A percentile compares a stretch with the other conserved stretches of the same genome.
These are phyloP conservation scores for Bromus sterilis DNA, from an alignment of 176 grass and related monocot species.

Conservation along the genomic window DNA sequence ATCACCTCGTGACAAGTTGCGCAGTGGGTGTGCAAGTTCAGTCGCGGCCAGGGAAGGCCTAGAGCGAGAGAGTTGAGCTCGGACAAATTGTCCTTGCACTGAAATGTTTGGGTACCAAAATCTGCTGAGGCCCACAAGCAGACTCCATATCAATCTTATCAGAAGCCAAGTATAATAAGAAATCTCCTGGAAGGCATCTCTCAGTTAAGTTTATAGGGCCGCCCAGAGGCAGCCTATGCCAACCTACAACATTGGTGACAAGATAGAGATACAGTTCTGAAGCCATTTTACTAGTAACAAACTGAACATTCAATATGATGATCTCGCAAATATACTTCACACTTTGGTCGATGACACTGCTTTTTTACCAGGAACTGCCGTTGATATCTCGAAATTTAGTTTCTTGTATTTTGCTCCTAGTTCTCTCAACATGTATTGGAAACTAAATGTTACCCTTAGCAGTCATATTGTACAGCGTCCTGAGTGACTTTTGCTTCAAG, in stretches of 20 bases:
- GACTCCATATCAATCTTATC: slow-evolving; percentile 43
- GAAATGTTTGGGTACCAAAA: slow-evolving; percentile 57
- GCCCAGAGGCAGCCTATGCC: slow-evolving; percentile 40
- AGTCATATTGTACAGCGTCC: background rate
- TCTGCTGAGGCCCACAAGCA: slow-evolving; percentile 33
- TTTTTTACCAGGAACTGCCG: slow-evolving; percentile 58
- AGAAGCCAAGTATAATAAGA: slow-evolving; percentile 32
- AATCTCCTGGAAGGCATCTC: slow-evolving; percentile 29
- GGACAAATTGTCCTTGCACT: too few relatives aligned
- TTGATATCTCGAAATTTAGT: slow-evolving; percentile 77
- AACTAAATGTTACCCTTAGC: slow-evolving; percentile 7
- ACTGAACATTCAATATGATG: slow-evolving; percentile 85
- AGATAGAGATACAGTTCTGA: slow-evolving; percentile 77
- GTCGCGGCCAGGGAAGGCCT: too few relatives aligned
- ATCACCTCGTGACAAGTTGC: too few relatives aligned
- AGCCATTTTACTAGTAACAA: slow-evolving; percentile 61
- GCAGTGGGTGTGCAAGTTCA: too few relatives aligned
- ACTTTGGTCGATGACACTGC: slow-evolving; percentile 27
- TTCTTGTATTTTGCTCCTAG: slow-evolving; percentile 29
- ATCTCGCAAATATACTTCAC: too few relatives aligned
- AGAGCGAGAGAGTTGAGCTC: too few relatives aligned
- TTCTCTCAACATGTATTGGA: background rate
- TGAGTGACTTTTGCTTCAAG: slow-evolving; percentile 9
- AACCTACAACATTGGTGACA: slow-evolving; percentile 60
- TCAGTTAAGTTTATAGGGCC: slow-evolving; percentile 45